Evolutionary conservation across 1,139 yeast genomes (phyloP).

Genomic region (Suhomyces bolitotheri): DNA sequence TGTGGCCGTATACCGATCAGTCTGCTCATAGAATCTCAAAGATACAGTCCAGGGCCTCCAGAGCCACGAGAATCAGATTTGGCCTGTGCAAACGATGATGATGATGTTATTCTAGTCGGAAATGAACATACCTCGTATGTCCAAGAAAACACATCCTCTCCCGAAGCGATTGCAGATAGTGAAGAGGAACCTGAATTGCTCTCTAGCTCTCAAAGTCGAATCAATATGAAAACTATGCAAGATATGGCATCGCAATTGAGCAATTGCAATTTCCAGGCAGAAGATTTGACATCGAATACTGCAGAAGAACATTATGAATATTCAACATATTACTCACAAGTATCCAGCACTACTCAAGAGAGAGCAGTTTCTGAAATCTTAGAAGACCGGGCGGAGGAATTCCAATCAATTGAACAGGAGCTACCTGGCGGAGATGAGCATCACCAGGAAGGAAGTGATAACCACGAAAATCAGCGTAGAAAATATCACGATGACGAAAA

Average conservation of each 20-base stretch:
- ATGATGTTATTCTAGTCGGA: slow-evolving; percentile 10
- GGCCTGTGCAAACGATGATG: slow-evolving; percentile 3
- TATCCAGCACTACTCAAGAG: slow-evolving; percentile 4
- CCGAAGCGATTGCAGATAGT: slow-evolving; percentile 17
- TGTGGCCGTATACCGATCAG: slow-evolving; percentile 5
- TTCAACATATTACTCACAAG: slow-evolving; percentile 1
- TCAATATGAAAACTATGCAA: background rate
- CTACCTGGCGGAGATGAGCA: too few species aligned
- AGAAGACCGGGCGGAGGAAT: too few species aligned
- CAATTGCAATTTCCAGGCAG: slow-evolving; percentile 15
- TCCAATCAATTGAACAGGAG: too few species aligned
- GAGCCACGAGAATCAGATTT: background rate
- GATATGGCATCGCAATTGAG: slow-evolving; percentile 8
- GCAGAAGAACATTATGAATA: slow-evolving; percentile 5
- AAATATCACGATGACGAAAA: too few species aligned
- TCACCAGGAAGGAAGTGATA: too few species aligned
- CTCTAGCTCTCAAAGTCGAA: slow-evolving; percentile 3
- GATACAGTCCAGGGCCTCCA: slow-evolving; percentile 1
- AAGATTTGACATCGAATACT: slow-evolving; percentile 12
- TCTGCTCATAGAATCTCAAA: slow-evolving; percentile 4
- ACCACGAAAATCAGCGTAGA: too few species aligned
- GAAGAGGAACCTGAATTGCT: slow-evolving; percentile 17
- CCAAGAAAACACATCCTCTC: background rate
- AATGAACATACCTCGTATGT: background rate
- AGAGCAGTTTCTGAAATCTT: slow-evolving; percentile 5